Base-by-base conservation (phyloP, 139 green algal genomes). In the Volvox reticuliferus region DNA sequence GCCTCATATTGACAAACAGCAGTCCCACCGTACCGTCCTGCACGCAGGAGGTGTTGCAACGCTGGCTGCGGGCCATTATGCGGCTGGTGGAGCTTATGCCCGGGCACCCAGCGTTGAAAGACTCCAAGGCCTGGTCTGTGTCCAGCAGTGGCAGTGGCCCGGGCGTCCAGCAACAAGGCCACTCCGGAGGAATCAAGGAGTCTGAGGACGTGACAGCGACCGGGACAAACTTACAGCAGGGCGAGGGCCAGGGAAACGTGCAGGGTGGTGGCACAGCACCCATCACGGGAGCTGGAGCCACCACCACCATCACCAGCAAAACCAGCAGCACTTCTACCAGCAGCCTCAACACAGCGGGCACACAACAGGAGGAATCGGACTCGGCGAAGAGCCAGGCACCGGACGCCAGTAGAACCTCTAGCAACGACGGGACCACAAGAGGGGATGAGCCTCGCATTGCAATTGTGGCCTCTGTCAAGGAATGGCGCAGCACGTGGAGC, bases 51-150 rank as follows among this genome's bases (percentile, higher is more conserved):
- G 79, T 93, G 32, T 83, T 88, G 17, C 73, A 89, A 95, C 13
- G 82, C 79, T 98, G 97, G 97, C 82, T 96, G 0, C 89, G 92
- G 6, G 95, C 95, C 18, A 86, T 97, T 5, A 88, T 98, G 20
- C 87, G 91, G 26, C 93, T 98, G 69, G 33, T 98, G 0, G 93
- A 95, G 84, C 93, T 96, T 67, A 82, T 98, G 82, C 96, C 97
- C 1, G 79, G 62, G 0, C 97, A 98, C 90, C 96, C 96, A 1
- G 93, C 90, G 12, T n/a, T 90, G 50, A 50, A 44, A 9, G 65
- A 85, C 68, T 26, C 17, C 37, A 69, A 65, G 36, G 85, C 85
- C 37, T 89, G 85, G 85, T 3, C 69, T 14, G 33, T 24, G 36
- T 33, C 67, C n/a, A 73, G 37, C 12, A 28, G 65, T 28, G 65